Evolutionary conservation across 2,329 filamentous ascomycete species (phyloP), one percentile per base, ranked within the genome.

Genomic region (Neopestalotiopsis sp.): DNA sequence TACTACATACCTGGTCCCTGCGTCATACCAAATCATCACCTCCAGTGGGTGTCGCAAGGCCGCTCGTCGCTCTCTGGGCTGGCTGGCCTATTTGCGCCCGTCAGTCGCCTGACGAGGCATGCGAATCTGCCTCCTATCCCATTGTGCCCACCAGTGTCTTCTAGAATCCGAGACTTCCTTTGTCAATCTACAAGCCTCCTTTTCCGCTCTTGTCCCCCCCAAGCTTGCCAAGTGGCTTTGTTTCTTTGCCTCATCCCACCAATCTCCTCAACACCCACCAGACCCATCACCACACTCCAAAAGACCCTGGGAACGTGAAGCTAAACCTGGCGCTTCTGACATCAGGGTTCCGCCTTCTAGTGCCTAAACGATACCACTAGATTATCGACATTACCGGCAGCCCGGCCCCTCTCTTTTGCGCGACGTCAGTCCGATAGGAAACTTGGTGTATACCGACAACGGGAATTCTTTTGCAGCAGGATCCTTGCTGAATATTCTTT

Each of bases 61-160:
- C 63, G 57, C 38, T 42, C 14, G 28, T 38, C 40, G 9, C 57
- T 60, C 63, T 42, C 49, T 68, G 67, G 61, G 52, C 68, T 45
- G 59, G 49, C 57, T 49, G 45, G 20, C 45, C 45, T 66, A 65
- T 67, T 66, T 72, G 67, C 67, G 69, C 70, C 57, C 61, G 64
- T 65, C 69, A 66, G 52, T 56, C 34, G 45, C 40, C 42, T 14
- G 57, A n/a, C 57, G 57, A 30, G 57, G 13, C 32, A 38, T 57
- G 59, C 32, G 64, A 28, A 20, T 24, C 49, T 56, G 12, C 13
- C 52, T 24, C 49, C 30, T 52, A 57, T 56, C 34, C 64, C 20
- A 34, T 65, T 45, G 28, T 49, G 20, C 24, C 20, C 62, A 49
- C 40, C 20, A 7, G 14, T 17, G 10, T 30, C n/a, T 17, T 34